phyloP scores from a whole-genome alignment of 129 eudicot species.

The Ambrosia artemisiifolia region DNA sequence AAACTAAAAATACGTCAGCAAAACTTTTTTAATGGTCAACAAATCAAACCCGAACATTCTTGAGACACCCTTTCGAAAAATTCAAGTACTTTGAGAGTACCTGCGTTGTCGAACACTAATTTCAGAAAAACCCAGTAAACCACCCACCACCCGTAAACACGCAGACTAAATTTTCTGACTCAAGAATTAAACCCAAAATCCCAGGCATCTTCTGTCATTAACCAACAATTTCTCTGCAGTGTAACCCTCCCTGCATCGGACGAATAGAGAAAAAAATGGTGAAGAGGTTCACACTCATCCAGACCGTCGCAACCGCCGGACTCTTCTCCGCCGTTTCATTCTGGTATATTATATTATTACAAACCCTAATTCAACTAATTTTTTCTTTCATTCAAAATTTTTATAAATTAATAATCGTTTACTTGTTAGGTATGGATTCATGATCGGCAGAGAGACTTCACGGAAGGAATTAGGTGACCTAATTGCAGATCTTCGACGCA shows the following conservation, averaged over 20 bases:
- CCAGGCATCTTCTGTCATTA: no score
- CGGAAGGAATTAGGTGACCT: constrained; percentile 77
- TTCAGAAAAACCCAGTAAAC: no score
- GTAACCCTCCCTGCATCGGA: background rate
- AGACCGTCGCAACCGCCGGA: constrained; percentile 75
- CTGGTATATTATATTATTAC: constrained; percentile 44
- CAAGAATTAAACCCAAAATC: no score
- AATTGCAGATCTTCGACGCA: constrained; percentile 66
- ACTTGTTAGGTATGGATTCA: constrained; percentile 77
- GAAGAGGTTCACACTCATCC: constrained; percentile 62
- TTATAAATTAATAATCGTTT: background rate
- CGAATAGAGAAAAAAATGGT: constrained; percentile 26
- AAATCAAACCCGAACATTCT: no score
- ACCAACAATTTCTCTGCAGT: no score
- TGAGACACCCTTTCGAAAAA: no score
- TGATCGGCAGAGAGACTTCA: constrained; percentile 92
- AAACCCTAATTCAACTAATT: background rate
- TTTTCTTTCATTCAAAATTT: background rate
- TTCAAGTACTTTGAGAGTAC: no score
- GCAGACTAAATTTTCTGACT: no score
- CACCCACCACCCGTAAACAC: no score
- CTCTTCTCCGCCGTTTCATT: constrained; percentile 75
- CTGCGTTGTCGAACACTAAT: no score
- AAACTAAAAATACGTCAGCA: no score
- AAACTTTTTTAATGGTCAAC: no score